These are phyloP conservation scores for Ustilago bromivora DNA, from an alignment of 1,284 basidiomycete species.

Conservation along the genomic window DNA sequence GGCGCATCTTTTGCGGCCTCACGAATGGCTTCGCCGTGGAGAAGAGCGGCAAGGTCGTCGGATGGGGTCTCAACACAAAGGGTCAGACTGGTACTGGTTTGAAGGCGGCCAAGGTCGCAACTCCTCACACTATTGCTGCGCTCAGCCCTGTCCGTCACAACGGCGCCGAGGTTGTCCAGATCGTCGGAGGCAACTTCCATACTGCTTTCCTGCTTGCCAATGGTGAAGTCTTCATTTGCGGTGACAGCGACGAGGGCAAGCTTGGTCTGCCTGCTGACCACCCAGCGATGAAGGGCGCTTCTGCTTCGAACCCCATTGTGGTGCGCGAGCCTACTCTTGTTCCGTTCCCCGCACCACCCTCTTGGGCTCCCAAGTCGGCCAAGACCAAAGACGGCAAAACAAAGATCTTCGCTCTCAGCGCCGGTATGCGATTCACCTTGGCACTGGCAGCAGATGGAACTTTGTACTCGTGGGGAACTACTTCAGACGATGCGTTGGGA, in stretches of 20 bases:
- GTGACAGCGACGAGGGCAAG: conserved; percentile 64
- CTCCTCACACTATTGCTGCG: conserved; percentile 78
- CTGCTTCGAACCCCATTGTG: conserved; percentile 38
- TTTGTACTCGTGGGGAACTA: conserved; percentile 87
- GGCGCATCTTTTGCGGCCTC: conserved; percentile 81
- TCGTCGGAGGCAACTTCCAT: conserved; percentile 85
- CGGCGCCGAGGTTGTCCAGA: conserved; percentile 72
- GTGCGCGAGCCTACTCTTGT: conserved; percentile 61
- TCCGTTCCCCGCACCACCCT: conserved; percentile 69
- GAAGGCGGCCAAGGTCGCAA: conserved; percentile 74
- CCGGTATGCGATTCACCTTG: conserved; percentile 84
- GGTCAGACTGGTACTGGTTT: conserved; percentile 76
- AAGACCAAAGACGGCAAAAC: conserved; percentile 72
- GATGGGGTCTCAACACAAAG: conserved; percentile 89
- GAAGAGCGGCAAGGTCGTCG: conserved; percentile 83
- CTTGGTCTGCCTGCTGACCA: conserved; percentile 55
- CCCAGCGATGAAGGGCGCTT: conserved; percentile 38
- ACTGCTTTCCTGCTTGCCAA: conserved; percentile 85
- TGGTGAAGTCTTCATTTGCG: conserved; percentile 78
- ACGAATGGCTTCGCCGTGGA: conserved; percentile 92
- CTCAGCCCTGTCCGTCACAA: conserved; percentile 78
- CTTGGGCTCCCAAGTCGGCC: conserved; percentile 59
- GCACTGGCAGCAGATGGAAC: conserved; percentile 83
- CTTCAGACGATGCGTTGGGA: conserved; percentile 74
- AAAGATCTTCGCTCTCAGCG: conserved; percentile 80